These are phyloP conservation scores for Magnusiomyces magnusii DNA, from an alignment of 1,139 yeast genomes.

Conservation along the genomic window DNA sequence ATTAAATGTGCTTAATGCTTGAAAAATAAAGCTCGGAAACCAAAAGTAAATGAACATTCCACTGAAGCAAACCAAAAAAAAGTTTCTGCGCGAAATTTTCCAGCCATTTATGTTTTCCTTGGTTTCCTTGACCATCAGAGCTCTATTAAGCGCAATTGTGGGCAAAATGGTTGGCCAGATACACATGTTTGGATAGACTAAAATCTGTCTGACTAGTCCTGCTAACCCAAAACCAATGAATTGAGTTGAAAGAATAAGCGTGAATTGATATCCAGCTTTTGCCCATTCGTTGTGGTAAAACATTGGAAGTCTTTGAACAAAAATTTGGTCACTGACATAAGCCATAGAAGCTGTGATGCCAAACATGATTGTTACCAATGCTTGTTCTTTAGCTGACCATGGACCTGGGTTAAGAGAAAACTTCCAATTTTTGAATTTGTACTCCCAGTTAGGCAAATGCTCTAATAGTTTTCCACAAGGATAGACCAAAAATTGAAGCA, in stretches of 20 bases:
- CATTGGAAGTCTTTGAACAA: constrained; percentile 38
- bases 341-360: constrained; percentile 39
- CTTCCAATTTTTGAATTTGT: constrained; percentile 37
- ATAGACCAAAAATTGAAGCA: constrained; percentile 51
- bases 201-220: constrained; percentile 50
- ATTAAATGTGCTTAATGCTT: constrained; percentile 46
- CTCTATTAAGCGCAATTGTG: constrained; percentile 47
- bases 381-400: constrained; percentile 64
- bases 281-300: constrained; percentile 41
- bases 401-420: constrained; percentile 49
- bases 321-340: constrained; percentile 40
- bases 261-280: constrained; percentile 44
- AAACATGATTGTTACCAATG: constrained; percentile 47
- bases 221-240: constrained; percentile 58
- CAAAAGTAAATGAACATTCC: constrained; percentile 46
- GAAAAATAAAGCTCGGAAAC: constrained; percentile 48
- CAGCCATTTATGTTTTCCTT: constrained; percentile 45
- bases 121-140: constrained; percentile 41
- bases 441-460: constrained; percentile 43
- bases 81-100: constrained; percentile 41
- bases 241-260: constrained; percentile 47
- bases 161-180: constrained; percentile 54
- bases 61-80: constrained; percentile 38
- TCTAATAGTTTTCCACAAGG: constrained; percentile 43
- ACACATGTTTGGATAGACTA: constrained; percentile 49